Base-by-base conservation (phyloP, 2,329 filamentous ascomycete genomes). In the Fusarium coicis region DNA sequence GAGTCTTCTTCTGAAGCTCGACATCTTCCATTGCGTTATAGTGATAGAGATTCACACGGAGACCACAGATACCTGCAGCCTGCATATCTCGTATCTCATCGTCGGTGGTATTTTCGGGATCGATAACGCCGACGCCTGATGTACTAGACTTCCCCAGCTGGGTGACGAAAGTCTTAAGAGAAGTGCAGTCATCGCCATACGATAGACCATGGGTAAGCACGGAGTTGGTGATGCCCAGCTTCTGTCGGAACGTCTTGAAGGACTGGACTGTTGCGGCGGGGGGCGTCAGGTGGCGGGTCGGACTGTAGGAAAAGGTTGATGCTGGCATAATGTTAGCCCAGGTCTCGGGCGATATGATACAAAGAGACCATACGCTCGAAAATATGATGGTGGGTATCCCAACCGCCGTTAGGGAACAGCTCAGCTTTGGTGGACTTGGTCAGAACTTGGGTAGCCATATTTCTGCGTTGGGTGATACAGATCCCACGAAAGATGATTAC, bases 331-430 rank as follows among this genome's bases (percentile, higher is more conserved):
- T 15, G 11, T 36, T 15, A 50, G 0, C 18, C 1, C 6, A n/a
- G 28, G 15, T 2, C 15, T 26, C 26, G 4, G 26, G 4, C 9
- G 14, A 1, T 12, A n/a, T 1, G 3, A 12, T 18, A 3, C 8
- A 0, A 6, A 18, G 10, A 49, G 14, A n/a, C 26, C 49, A 19
- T 52, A 52, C 49, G 49, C 9, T 52, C 49, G 18, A 52, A 52
- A 15, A 52, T 52, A 2, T 52, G 49, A 16, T 52, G 49, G n/a
- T 36, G 49, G 16, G 49, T 52, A 10, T 52, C 49, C 49, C 49
- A 52, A 4, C 30, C 49, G 12, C n/a, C 30, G 19, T 52, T 52
- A 5, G 49, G 49, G 32, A 52, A 52, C 30, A 52, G 16, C n/a
- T 52, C 32, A 26, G 16, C n/a, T 36, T 26, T 36, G 32, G n/a